These are phyloP conservation scores for Arabis hirsuta DNA, from an alignment of 345 rosid genomes.

Conservation along the genomic window DNA sequence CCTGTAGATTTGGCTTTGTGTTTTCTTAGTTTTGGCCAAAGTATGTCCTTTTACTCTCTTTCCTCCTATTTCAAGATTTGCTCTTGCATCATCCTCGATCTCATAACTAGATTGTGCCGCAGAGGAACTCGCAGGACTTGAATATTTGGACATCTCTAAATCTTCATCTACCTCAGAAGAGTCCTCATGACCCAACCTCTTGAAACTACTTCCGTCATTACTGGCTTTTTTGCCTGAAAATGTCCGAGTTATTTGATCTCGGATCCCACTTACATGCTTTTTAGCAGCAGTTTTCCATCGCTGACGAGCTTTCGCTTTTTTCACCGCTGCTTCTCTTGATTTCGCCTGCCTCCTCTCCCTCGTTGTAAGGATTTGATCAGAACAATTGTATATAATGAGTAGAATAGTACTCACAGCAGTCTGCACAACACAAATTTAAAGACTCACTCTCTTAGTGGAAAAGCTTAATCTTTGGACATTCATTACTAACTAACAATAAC, in stretches of 20 bases:
- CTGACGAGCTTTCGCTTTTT: conserved; percentile 73
- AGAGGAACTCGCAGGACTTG: conserved; percentile 46
- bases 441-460: conserved; percentile 2
- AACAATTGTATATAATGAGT: conserved; percentile 85
- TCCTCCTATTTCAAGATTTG: conserved; percentile 40
- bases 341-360: conserved; percentile 80
- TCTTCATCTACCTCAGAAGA: conserved; percentile 48
- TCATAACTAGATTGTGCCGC: conserved; percentile 50
- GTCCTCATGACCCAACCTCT: conserved; percentile 53
- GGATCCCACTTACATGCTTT: conserved; percentile 72
- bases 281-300: conserved; percentile 79
- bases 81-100: conserved; percentile 50
- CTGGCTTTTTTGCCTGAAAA: conserved; percentile 56
- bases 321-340: conserved; percentile 88
- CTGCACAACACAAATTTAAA: conserved; percentile 51
- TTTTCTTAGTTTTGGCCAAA: conserved; percentile 48
- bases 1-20: conserved; percentile 74
- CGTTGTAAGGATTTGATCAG: conserved; percentile 78
- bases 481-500: conserved; percentile 6
- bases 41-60: conserved; percentile 46
- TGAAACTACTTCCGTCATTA: conserved; percentile 44
- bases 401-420: conserved; percentile 71
- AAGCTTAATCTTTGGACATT: conserved; percentile 2
- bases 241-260: conserved; percentile 62
- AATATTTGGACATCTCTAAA: conserved; percentile 36